phyloP scores from a whole-genome alignment of 768 basidiomycete species.

The Lyophyllum atratum region DNA sequence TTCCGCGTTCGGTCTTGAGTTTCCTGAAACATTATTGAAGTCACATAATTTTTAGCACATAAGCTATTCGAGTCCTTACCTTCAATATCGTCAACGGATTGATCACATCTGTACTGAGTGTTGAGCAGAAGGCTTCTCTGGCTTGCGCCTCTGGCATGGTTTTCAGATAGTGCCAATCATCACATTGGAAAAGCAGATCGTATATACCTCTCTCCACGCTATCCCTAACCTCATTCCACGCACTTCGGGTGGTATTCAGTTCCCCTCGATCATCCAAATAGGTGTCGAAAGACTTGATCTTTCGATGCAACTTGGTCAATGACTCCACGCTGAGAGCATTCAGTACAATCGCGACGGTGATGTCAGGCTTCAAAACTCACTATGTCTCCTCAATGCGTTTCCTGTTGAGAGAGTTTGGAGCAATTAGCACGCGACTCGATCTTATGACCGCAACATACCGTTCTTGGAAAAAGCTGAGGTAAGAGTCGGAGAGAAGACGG shows the following conservation, averaged over 20 bases:
- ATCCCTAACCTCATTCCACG: constrained; percentile 85
- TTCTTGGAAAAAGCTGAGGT: constrained; percentile 84
- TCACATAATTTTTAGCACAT: constrained; percentile 1
- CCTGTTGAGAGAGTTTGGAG: constrained; percentile 47
- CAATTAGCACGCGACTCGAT: constrained; percentile 16
- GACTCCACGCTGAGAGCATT: constrained; percentile 62
- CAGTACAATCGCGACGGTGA: neutral
- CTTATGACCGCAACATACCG: constrained; percentile 47
- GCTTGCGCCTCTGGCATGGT: constrained; percentile 70
- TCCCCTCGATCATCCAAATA: constrained; percentile 74
- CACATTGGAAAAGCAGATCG: neutral
- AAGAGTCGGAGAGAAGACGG: constrained; percentile 69
- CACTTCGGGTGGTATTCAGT: constrained; percentile 62
- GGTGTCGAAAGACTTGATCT: constrained; percentile 68
- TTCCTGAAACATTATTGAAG: constrained; percentile 49
- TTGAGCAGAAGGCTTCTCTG: constrained; percentile 74
- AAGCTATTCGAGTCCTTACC: constrained; percentile 35
- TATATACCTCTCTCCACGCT: constrained; percentile 76
- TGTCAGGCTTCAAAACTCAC: constrained; percentile 42
- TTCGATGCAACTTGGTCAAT: constrained; percentile 71
- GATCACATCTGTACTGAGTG: constrained; percentile 74
- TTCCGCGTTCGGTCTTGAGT: constrained; percentile 91
- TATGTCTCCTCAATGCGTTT: constrained; percentile 85
- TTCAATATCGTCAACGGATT: constrained; percentile 66
- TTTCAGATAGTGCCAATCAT: constrained; percentile 10